phyloP scores from a whole-genome alignment of 306 rosid species.

The Styphnolobium japonicum region DNA sequence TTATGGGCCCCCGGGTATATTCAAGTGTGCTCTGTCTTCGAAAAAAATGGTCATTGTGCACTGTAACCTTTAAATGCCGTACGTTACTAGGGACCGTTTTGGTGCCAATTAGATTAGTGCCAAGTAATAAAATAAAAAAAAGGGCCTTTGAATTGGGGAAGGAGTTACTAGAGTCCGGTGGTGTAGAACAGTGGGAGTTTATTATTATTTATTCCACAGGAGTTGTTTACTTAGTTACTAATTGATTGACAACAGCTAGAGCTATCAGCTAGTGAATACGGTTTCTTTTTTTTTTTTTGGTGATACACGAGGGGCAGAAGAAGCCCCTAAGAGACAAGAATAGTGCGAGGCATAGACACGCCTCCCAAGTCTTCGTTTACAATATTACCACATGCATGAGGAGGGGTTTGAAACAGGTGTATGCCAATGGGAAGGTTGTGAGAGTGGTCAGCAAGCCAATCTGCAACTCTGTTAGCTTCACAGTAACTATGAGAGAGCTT shows the following conservation, averaged over 20 bases:
- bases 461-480: too few species aligned
- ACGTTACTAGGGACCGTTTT: neutral
- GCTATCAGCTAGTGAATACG: neutral
- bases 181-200: neutral
- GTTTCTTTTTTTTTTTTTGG: too few species aligned
- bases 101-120: neutral
- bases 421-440: too few species aligned
- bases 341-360: too few species aligned
- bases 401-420: too few species aligned
- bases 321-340: too few species aligned
- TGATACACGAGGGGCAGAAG: too few species aligned
- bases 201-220: neutral
- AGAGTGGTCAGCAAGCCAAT: too few species aligned
- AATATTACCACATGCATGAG: too few species aligned
- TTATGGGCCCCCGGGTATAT: neutral
- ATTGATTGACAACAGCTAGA: neutral
- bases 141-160: neutral
- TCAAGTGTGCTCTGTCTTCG: neutral
- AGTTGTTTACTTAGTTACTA: neutral
- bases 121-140: too few species aligned
- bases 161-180: neutral
- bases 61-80: neutral
- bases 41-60: neutral
- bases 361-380: too few species aligned
- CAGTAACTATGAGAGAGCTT: too few species aligned